Conservation (phyloP, 2,329 filamentous ascomycete species). For the Hypoxylon sp. region DNA sequence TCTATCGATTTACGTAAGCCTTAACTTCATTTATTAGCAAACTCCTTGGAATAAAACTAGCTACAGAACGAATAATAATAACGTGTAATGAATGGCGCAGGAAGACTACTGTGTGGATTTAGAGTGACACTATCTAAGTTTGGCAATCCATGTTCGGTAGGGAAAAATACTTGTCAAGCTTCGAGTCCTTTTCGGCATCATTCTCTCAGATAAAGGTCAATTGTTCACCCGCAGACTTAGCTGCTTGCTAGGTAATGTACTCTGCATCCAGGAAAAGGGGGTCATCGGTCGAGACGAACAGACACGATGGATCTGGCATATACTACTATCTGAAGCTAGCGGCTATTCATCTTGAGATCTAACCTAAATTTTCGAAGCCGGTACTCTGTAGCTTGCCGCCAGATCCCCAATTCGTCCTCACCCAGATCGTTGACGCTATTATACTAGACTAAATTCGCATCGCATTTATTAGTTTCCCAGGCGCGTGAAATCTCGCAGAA, state of each 20-base stretch:
- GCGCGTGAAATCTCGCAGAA: slow-evolving; percentile 27
- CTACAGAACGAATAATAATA: slow-evolving; percentile 20
- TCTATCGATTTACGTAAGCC: slow-evolving; percentile 31
- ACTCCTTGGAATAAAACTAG: slow-evolving; percentile 5
- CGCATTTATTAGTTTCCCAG: slow-evolving; percentile 24
- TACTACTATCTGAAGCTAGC: slow-evolving; percentile 31
- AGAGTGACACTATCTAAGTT: slow-evolving; percentile 16
- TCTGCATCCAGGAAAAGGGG: slow-evolving; percentile 18
- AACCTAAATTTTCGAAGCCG: slow-evolving; percentile 28
- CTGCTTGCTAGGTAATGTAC: slow-evolving; percentile 17
- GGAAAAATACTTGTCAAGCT: background rate
- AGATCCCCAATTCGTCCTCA: slow-evolving; percentile 8
- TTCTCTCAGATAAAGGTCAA: slow-evolving; percentile 14
- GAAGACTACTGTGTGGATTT: slow-evolving; percentile 22
- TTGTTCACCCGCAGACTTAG: slow-evolving; percentile 23
- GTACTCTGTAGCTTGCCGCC: slow-evolving; percentile 25
- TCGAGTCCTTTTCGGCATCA: slow-evolving; percentile 1
- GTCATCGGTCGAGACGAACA: slow-evolving; percentile 14
- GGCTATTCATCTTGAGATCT: slow-evolving; percentile 33
- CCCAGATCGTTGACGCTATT: slow-evolving; percentile 30
- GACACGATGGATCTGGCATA: slow-evolving; percentile 29
- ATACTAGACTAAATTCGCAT: slow-evolving; percentile 41
- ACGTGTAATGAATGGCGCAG: slow-evolving; percentile 6
- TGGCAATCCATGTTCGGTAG: background rate
- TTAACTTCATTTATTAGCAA: slow-evolving; percentile 15